phyloP scores from a whole-genome alignment of 2,329 filamentous ascomycete species.

The Fusarium neocosmosporiellum region DNA sequence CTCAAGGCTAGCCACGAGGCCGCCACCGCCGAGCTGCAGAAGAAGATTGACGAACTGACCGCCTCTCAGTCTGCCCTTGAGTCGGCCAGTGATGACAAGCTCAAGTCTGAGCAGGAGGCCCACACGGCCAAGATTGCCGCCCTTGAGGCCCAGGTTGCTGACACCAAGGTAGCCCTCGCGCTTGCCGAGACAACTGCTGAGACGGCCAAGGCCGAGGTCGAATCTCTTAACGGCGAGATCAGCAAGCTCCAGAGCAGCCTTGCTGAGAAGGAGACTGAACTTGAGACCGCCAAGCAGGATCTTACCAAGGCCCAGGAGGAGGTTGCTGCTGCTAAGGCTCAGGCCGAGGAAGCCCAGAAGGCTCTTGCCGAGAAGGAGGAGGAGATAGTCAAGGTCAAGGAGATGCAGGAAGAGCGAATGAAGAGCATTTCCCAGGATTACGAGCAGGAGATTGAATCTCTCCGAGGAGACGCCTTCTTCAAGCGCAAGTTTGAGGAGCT shows the following conservation, averaged over 20 bases:
- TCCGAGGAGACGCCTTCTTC: conserved; percentile 72
- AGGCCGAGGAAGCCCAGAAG: conserved; percentile 59
- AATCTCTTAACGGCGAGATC: conserved; percentile 55
- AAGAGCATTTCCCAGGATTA: conserved; percentile 70
- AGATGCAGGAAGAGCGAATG: conserved; percentile 68
- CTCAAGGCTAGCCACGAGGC: conserved; percentile 63
- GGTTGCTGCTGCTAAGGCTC: conserved; percentile 59
- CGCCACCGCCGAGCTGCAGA: conserved; percentile 61
- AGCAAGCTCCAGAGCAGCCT: conserved; percentile 54
- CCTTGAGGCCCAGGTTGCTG: conserved; percentile 64
- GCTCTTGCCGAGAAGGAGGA: conserved; percentile 61
- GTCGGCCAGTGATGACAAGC: conserved; percentile 56
- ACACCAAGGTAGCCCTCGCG: conserved; percentile 61
- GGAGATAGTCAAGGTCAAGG: conserved; percentile 62
- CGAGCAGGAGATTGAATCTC: conserved; percentile 72
- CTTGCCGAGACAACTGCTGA: conserved; percentile 59
- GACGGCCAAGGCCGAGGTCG: conserved; percentile 56
- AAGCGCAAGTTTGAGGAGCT: conserved; percentile 73
- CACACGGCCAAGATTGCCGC: conserved; percentile 58
- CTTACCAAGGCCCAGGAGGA: conserved; percentile 58
- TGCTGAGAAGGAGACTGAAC: conserved; percentile 57
- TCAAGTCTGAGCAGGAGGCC: conserved; percentile 58
- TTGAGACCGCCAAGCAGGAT: conserved; percentile 57
- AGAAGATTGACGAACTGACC: conserved; percentile 64
- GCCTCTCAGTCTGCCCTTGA: conserved; percentile 59